phyloP scores from a whole-genome alignment of 768 basidiomycete species.

The Amanita pseudoporphyria region DNA sequence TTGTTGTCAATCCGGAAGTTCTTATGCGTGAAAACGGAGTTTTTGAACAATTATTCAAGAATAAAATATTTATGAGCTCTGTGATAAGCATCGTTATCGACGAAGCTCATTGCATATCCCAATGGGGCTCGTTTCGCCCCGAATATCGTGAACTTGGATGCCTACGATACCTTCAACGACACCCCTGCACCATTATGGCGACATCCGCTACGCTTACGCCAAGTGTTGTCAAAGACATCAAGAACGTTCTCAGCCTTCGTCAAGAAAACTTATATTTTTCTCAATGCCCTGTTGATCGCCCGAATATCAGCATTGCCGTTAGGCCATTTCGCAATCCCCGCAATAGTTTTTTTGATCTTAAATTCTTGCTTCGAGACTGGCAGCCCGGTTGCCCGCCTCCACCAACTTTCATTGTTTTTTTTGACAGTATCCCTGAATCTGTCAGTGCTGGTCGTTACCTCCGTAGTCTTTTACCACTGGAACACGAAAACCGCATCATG shows the following conservation, averaged over 20 bases:
- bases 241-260: conserved; percentile 6
- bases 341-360: conserved; percentile 9
- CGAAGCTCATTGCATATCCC: too few species aligned
- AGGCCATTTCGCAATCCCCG: conserved; percentile 7
- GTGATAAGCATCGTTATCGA: too few species aligned
- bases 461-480: conserved; percentile 6
- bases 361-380: conserved; percentile 9
- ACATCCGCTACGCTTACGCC: conserved; percentile 16
- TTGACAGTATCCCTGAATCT: conserved; percentile 16
- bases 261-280: not conserved
- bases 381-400: conserved; percentile 4
- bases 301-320: conserved; percentile 12
- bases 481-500: too few species aligned
- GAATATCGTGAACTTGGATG: conserved; percentile 18
- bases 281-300: conserved; percentile 13
- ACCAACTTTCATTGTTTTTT: conserved; percentile 18
- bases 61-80: conserved; percentile 12
- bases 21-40: too few species aligned
- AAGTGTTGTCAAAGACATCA: conserved; percentile 10
- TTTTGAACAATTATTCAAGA: conserved; percentile 9
- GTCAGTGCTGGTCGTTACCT: conserved; percentile 12
- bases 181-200: conserved; percentile 11
- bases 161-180: conserved; percentile 8
- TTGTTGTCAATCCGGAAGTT: too few species aligned
- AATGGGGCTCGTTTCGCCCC: too few species aligned